These are phyloP conservation scores for Amauroascus niger DNA, from an alignment of 2,329 filamentous ascomycete species.

Conservation along the genomic window DNA sequence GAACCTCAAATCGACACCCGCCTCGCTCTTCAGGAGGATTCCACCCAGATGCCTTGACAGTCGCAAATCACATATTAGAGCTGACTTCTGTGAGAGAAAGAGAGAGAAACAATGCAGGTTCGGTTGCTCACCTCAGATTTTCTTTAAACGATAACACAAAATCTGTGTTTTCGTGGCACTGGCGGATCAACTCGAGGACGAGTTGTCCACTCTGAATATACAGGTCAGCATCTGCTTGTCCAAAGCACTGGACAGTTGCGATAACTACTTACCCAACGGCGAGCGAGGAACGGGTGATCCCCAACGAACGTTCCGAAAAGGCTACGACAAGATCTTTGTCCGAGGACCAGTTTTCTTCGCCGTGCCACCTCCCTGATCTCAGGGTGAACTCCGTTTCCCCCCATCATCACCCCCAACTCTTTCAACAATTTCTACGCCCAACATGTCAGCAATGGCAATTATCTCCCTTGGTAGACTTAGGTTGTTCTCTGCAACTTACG, in stretches of 20 bases:
- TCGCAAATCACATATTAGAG: not conserved
- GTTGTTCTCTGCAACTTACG: constrained; percentile 6
- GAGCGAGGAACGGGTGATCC: constrained; percentile 1
- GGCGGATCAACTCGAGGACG: constrained; percentile 19
- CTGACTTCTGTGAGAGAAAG: too few species aligned
- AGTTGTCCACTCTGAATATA: constrained; percentile 22
- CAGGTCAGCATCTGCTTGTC: constrained; percentile 6
- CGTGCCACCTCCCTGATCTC: constrained; percentile 5
- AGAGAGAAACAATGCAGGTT: not conserved
- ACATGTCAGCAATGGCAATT: not conserved
- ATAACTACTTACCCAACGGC: constrained; percentile 21
- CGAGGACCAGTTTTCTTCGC: constrained; percentile 14
- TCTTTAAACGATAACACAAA: not conserved
- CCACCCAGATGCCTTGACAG: constrained; percentile 11
- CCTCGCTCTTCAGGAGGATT: constrained; percentile 13
- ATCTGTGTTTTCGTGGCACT: constrained; percentile 11
- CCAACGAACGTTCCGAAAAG: constrained; percentile 10
- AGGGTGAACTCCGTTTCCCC: not conserved
- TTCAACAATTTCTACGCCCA: constrained; percentile 9
- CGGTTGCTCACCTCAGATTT: not conserved
- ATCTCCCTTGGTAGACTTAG: not conserved
- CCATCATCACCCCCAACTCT: constrained; percentile 11
- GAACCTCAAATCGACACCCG: constrained; percentile 18
- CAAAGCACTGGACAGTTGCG: too few species aligned
- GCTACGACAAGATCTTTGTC: constrained; percentile 10